Evolutionary conservation across 2,329 filamentous ascomycete genomes (phyloP).

Genomic region (Talaromyces sp.): DNA sequence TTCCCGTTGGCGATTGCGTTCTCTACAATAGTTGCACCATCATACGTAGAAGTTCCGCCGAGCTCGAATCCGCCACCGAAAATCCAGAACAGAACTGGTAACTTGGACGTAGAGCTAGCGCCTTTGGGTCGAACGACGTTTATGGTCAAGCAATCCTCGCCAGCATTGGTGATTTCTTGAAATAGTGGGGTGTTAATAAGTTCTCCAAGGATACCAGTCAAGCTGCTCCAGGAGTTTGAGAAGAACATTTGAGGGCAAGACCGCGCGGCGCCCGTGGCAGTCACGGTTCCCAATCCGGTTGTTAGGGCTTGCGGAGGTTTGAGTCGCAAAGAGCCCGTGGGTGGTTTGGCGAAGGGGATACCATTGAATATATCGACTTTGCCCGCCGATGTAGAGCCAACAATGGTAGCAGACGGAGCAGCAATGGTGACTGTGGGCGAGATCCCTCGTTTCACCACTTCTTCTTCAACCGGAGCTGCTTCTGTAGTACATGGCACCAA

Average conservation of each 20-base stretch:
- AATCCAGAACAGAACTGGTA: slow-evolving; percentile 68
- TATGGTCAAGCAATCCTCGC: slow-evolving; percentile 62
- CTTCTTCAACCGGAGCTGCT: background rate
- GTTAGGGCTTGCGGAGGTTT: slow-evolving; percentile 63
- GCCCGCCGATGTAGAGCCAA: slow-evolving; percentile 28
- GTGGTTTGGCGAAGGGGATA: slow-evolving; percentile 70
- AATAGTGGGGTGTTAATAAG: slow-evolving; percentile 56
- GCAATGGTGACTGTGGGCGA: slow-evolving; percentile 3
- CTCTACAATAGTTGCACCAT: slow-evolving; percentile 30
- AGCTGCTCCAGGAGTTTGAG: slow-evolving; percentile 38
- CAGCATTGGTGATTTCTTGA: slow-evolving; percentile 49
- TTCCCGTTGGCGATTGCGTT: slow-evolving; percentile 47
- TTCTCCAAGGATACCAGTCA: slow-evolving; percentile 45
- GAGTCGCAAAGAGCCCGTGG: slow-evolving; percentile 62
- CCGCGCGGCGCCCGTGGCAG: slow-evolving; percentile 53
- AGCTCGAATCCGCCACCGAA: slow-evolving; percentile 55
- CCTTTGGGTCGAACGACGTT: slow-evolving; percentile 57
- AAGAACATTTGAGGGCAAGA: slow-evolving; percentile 70
- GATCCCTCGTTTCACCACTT: background rate
- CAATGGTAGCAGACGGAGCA: slow-evolving; percentile 49
- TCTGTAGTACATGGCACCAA: background rate
- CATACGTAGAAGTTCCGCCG: slow-evolving; percentile 44
- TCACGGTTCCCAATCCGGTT: slow-evolving; percentile 54
- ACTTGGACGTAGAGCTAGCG: slow-evolving; percentile 49
- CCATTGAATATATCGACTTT: slow-evolving; percentile 65